Evolutionary conservation across 108 stramenopile species (phyloP), one percentile per base, ranked within the genome.

Genomic region (Nannochloropsis gaditana): DNA sequence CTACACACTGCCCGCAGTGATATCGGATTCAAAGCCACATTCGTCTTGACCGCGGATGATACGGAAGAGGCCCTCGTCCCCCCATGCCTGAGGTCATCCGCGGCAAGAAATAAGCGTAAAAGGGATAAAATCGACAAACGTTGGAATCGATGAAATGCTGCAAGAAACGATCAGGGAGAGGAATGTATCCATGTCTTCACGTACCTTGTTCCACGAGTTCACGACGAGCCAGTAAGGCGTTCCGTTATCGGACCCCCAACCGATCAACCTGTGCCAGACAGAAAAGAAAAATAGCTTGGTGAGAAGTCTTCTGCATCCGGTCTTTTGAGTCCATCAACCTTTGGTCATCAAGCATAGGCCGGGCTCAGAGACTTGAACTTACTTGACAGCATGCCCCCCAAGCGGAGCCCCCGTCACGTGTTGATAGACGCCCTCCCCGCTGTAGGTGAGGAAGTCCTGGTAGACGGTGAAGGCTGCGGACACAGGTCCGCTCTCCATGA

Each of bases 41-140:
- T 87, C 84, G 88, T 93, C 90, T 2, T 41, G 44, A 21, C 92
- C 92, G 21, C 92, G 89, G 44, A 89, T 79, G 79, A 93, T 93
- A 43, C 91, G 90, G 89, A 93, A 92, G 81, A 89, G 90, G 47
- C 93, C 93, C 9, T 83, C 59, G 45, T 90, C 92, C 5, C 93
- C 93, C 93, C 93, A 93, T 2, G 84, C 84, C 15, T 88, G n/a
- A n/a, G 59, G n/a, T 73, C 59, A 73, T 73, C 19, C 15, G 59
- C n/a, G 59, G 6, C 2, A 15, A 6, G 4, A 4, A n/a, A n/a
- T 6, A 73, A 73, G 59, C 6, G 6, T n/a, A 4, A 73, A 2
- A 8, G 3, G 31, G 1, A 31, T n/a, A n/a, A 3, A 6, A n/a
- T 73, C 6, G 59, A 73, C 59, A 73, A 50, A 50, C 15, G n/a